Evolutionary conservation across 805 yeast genomes (phyloP), one percentile per base, ranked within the genome.

Genomic region (Candida suzukii): DNA sequence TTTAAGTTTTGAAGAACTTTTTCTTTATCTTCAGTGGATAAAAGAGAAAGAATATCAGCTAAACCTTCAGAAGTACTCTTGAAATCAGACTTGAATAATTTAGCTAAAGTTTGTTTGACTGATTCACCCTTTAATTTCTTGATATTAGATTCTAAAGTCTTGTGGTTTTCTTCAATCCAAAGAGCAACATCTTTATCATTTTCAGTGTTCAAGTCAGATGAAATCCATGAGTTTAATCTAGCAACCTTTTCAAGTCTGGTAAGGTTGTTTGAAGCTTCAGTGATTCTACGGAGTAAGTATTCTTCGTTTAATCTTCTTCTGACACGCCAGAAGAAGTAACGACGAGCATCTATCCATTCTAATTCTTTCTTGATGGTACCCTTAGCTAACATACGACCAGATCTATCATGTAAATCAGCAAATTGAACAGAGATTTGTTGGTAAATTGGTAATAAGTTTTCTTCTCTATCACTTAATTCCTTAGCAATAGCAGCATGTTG

Each of bases 271-370:
- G 83, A 73, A 44, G 78, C 81, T 43, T 76, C 80, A 41, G 78
- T 76, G 51, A 90, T 75, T 58, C 84, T 76, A 63, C 76, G 80
- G 62, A 88, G 69, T 60, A 91, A 70, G 65, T 88, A 87, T 64
- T 87, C 95, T 67, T 93, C 99, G 60, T 85, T 82, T 64, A 93
- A 71, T 64, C 96, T 87, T 68, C 99, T 83, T 70, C 97, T 86
- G 47, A 88, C 77, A 67, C 99, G 82, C 99, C 99, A 93, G 93
- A 87, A 93, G 80, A 93, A 93, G 80, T 75, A 86, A 58, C 98
- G 80, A 73, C 99, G 87, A 25, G 97, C 77, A 39, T 88, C 74
- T 36, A 65, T 63, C 96, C 96, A 90, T 56, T 83, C 80, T 41
- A 93, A 67, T 54, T 88, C 93, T 60, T 84, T 83, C 53, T 83